Base-by-base conservation (phyloP, 2,329 filamentous ascomycete genomes). In the Exophiala sideris region DNA sequence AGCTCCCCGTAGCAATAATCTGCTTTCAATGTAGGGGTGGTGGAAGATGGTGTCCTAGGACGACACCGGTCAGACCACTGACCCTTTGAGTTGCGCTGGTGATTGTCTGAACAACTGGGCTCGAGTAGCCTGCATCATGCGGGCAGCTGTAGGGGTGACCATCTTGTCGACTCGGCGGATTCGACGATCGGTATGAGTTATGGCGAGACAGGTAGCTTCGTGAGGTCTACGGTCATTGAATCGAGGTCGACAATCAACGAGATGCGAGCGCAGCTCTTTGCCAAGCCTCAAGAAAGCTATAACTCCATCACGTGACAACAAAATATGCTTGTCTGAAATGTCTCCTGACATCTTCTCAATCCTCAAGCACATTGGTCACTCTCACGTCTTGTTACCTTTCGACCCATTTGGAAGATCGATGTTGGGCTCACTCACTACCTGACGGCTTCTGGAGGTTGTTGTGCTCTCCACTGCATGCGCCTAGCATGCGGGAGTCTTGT, bases 111-210 rank as follows among this genome's bases (percentile, higher is more conserved):
- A 64, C 49, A 62, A 50, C 51, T 53, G 52, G 21, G 61, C 59
- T 47, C 58, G 52, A 24, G 63, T 63, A 41, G 62, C 62, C 54
- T 64, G 63, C 62, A 64, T 64, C 53, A 64, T 54, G 48, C 63
- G 63, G 42, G 61, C 59, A 55, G 62, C 59, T 50, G 62, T 63
- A 50, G 63, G 61, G 42, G 57, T 51, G 34, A 64, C 59, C 63
- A 65, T 65, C 29, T 50, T 61, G 54, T 33, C 54, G 51, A 24
- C 29, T 56, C n/a, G 16, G 34, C n/a, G n/a, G n/a, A n/a, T n/a
- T n/a, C n/a, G n/a, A n/a, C n/a, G n/a, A n/a, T n/a, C 36, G 21
- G 32, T 12, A 12, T n/a, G 42, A 20, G 41, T 38, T 14, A 52
- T 20, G 42, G 44, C 35, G 49, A 50, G 42, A 21, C 36, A n/a